Base-by-base conservation (phyloP, 805 yeast genomes). In the Candida bentonensis region DNA sequence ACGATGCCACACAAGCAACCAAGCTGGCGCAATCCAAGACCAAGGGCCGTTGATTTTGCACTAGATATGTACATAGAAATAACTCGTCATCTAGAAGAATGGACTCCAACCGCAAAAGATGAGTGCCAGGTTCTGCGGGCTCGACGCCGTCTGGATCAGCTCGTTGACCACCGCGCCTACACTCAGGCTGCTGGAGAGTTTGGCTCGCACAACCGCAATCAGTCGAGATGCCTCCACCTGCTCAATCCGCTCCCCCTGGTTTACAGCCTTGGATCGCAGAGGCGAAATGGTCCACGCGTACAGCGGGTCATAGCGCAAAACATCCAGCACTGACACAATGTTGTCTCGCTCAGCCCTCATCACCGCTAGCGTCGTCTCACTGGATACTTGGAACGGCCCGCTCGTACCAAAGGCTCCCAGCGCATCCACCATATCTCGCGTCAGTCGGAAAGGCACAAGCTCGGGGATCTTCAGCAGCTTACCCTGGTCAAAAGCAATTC, bases 401-500 rank as follows among this genome's bases (percentile, higher is more conserved):
- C 78, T 75, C 0, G 75, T 75, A 0, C 95, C 95, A n/a, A 82
- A 73, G 3, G 82, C 69, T 0, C 99, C 99, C 67, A 94, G 74
- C 0, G 94, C 98, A 64, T 92, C 97, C 3, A 87, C 79, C 44
- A 92, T 69, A 58, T 94, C 96, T 46, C 94, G 67, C 0, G 97
- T 85, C 27, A 94, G 65, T 49, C 99, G 64, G 58, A 92, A 94
- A 3, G 99, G 98, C 3, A 94, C 95, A 0, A 82, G 71, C 55
- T 92, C 99, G 0, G 99, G 98, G 5, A 89, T 74, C 0, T 89
- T 80, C 33, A 92, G 65, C 13, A 78, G 63, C 53, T 74, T 78
- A 0, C 97, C 98, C 23, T 87, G 96, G 59, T 92, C 98, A 65
- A 92, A 92, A 0, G 97, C 94, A 40, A 92, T 88, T 0, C 98